Base-by-base conservation (phyloP, 805 yeast species). In the Candida dajiaensis region DNA sequence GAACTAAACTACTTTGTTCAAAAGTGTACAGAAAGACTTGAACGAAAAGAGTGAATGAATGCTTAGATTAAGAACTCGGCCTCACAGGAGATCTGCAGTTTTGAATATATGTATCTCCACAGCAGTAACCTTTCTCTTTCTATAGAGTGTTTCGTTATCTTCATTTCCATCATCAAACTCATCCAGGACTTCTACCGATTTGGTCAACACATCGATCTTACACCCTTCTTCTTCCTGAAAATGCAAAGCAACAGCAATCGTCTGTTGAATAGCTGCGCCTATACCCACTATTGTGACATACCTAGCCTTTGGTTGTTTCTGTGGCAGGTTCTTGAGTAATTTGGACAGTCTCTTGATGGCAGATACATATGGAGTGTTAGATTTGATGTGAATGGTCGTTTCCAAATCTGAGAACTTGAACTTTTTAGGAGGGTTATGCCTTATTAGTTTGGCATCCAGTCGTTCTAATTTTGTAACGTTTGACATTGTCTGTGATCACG, bases 231-330 rank as follows among this genome's bases (percentile, higher is more conserved):
- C 73, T 15, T 66, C 67, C 54, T 77, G 76, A 58, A 81, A 84
- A 56, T 80, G 74, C 23, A 79, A 61, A 0, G 79, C 95, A 1
- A 89, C 51, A 13, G 81, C 69, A n/a, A 85, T 50, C 0, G 83
- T 78, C 55, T 77, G 83, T 42, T 75, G 80, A 10, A 85, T 78
- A 10, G 90, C 76, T 46, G 71, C 73, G 2, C 96, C 96, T 84
- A 87, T 81, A 0, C 95, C 97, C 45, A 77, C 64, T 3, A 89
- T 73, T 0, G 74, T 69, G 8, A 88, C 71, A 57, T 69, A 77
- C 23, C 67, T 57, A 0, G 68, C 67, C 18, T 63, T 65, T n/a
- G 68, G 66, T 12, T 69, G 70, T 35, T 68, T 71, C 46, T 72
- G 72, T 47, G 70, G 67, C 51, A 78, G 70, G 41, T 71, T 72